Evolutionary conservation across 805 yeast species (phyloP), one percentile per base, ranked within the genome.

Genomic region (Saturnispora kantuleensis): DNA sequence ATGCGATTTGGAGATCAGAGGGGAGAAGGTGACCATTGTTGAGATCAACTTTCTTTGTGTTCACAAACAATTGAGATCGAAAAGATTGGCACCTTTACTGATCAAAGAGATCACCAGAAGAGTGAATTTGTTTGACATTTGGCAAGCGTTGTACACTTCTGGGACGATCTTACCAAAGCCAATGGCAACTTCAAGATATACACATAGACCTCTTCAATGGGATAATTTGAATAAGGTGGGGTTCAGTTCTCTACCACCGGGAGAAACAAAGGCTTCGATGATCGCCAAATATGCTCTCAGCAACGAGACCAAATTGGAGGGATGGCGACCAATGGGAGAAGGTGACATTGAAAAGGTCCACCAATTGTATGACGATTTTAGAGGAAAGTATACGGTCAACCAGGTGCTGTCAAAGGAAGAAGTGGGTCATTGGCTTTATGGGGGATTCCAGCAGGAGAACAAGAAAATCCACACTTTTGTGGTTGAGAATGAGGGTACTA

Each of bases 121-220:
- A 53, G 93, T 93, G 51, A 90, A 93, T 64, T 73, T 76, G 50
- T 71, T 73, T 37, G 77, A 84, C 47, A 84, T 89, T 48, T 93
- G 97, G 96, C 97, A 89, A 63, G 98, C 97, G 0, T 72, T 93
- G 48, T 87, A 86, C 64, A 90, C 98, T 9, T 95, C 90, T 0
- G 98, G 97, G 10, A 78, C 81, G 3, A 81, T 87, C 2, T 70
- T 93, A 46, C 98, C 98, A 17, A 79, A 89, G n/a, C 98, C 98
- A 0, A 76, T 90, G 4, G 69, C 95, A 10, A 79, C 86, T 2
- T 81, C 94, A 60, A 75, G 97, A 49, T 93, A 93, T 62, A 83
- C 84, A 35, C 98, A 93, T 65, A 83, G 98, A 55, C 94, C 97
- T 1, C 67, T 93, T 52, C 84, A 93, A 59, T 93, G 98, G 97